Base-by-base conservation (phyloP, 192 early-diverging fungal genomes). In the Backusella liffmaniae region DNA sequence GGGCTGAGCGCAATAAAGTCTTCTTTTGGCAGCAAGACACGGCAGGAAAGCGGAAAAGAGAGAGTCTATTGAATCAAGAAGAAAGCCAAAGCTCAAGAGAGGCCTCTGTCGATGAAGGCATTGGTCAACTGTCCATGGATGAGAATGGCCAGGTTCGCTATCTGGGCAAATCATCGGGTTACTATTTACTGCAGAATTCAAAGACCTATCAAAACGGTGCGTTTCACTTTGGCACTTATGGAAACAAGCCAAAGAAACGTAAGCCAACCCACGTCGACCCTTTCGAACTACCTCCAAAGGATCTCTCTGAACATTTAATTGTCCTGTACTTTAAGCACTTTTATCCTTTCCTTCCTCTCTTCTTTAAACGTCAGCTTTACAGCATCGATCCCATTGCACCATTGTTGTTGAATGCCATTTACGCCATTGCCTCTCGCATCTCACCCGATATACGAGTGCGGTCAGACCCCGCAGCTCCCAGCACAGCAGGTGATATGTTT, bases 101-200 rank as follows among this genome's bases (percentile, higher is more conserved):
- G 39, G 16, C 35, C 10, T 42, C 66, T 36, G 35, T 66, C 0
- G 51, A 89, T 59, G 88, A 88, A 46, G 84, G 84, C 34, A 84
- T 91, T 9, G 89, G 88, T 5, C 87, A 86, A 37, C 68, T 94
- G 42, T 83, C 93, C 7, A 84, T 92, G 53, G 93, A 94, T 79
- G 88, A 86, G 34, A 87, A 86, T 37, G 93, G 92, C 12, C 89
- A 91, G n/a, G 77, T 90, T 29, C 84, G 92, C 9, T 94, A 93
- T 75, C 79, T 92, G 13, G 93, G 93, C 23, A 91, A 92, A 73
- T 89, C 90, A 67, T 93, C 92, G 21, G 93, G 93, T 13, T 87
- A 91, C 79, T 89, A 91, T 70, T 78, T 94, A 35, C 84, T 94
- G n/a, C 89, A 89, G 75, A 82, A 88, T 56, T 92, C 81, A 51